Percentiles rank a stretch among this genome's conserved stretches.
These are phyloP conservation scores for Diaporthe sp. DNA, from an alignment of 2,329 filamentous ascomycete genomes.

Conservation along the genomic window DNA sequence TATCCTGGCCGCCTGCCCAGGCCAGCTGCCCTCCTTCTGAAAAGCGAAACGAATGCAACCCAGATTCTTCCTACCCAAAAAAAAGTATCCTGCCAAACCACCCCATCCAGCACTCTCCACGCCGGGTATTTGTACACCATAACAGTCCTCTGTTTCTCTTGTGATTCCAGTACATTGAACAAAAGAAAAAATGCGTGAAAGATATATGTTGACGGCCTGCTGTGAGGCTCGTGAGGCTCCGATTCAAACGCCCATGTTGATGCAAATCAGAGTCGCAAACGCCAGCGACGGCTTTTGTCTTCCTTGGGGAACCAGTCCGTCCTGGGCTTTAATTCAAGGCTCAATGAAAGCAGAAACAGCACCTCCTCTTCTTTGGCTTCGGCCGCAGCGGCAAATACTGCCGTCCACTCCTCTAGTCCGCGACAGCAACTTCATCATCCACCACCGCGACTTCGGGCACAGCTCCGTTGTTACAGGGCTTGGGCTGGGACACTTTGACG, in stretches of 20 bases:
- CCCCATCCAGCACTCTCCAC: background rate
- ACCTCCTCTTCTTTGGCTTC: background rate
- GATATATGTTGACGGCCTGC: background rate
- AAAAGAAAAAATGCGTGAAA: background rate
- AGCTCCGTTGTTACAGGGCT: conserved; percentile 4
- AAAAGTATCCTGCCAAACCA: background rate
- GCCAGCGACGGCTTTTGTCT: background rate
- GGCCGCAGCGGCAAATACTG: background rate
- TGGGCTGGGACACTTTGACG: conserved; percentile 52
- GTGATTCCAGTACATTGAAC: conserved; percentile 8
- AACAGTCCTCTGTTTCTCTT: background rate
- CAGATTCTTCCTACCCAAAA: background rate
- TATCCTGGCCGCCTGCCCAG: background rate
- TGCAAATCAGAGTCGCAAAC: conserved; percentile 25
- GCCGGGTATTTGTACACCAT: conserved; percentile 21
- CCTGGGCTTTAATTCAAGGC: conserved; percentile 8
- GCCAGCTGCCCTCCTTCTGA: background rate
- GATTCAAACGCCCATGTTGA: conserved; percentile 26
- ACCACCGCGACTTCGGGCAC: background rate
- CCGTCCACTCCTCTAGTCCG: conserved; percentile 14
- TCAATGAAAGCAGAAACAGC: conserved; percentile 20
- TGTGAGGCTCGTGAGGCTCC: background rate
- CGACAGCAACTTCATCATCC: conserved; percentile 25
- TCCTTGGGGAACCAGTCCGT: background rate
- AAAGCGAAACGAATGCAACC: conserved; percentile 6